Evolutionary conservation across 1,284 basidiomycete species (phyloP), one percentile per base, ranked within the genome.

Genomic region (Ustilago sp.): DNA sequence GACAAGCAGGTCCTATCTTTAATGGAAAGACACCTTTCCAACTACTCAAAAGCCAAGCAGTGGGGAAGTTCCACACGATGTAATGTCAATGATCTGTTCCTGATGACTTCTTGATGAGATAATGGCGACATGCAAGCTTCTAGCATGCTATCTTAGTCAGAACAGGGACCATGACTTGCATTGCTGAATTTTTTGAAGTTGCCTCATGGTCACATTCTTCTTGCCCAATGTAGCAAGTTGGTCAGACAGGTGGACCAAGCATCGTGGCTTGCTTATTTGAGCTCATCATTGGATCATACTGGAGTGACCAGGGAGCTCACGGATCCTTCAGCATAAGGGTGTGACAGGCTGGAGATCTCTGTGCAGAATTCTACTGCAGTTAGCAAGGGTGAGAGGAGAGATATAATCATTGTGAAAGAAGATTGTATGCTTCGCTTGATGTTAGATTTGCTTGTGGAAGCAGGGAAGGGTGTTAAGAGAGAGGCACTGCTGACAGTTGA

Each of bases 401-500:
- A 41, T 28, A 62, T 7, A 47, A 59, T 62, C 59, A 61, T 50
- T 50, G 48, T 31, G n/a, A 50, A 8, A 8, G 31, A 57, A 34
- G 43, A 59, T 62, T 68, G 66, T 60, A 60, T 68, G 66, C 66
- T 68, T 68, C 60, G 66, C 66, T 68, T 59, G 54, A 36, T n/a
- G 19, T 50, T 34, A 19, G 56, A 9, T 35, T 58, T 23, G 47
- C 51, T n/a, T 11, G n/a, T 19, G 41, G 45, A 34, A 7, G 1
- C 8, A 35, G 23, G 36, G 35, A 7, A 8, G 19, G 13, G 6
- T n/a, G n/a, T n/a, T 39, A 5, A 15, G 17, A 43, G 43, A 36
- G 12, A 31, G 51, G 55, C 60, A n/a, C 51, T 39, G 41, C 31
- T 68, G 54, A 68, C 66, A 68, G 48, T n/a, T 51, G 58, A 19